Evolutionary conservation across 2,329 filamentous ascomycete genomes (phyloP), one percentile per base, ranked within the genome.

Genomic region (Pseudocercospora fuligena): DNA sequence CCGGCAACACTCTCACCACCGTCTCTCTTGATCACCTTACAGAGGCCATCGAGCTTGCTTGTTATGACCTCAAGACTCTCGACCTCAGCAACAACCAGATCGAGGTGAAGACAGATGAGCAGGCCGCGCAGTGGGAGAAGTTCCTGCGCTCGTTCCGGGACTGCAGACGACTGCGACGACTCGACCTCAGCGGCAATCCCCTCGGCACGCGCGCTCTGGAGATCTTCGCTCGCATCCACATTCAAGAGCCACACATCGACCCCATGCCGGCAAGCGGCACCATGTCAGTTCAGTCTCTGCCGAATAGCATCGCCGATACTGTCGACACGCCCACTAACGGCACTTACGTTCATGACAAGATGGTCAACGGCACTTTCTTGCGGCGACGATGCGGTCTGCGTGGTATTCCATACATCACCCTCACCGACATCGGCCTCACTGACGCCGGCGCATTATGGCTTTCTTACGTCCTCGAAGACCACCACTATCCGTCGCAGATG

Each of bases 31-130:
- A 72, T 8, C 76, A 76, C 51, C 76, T 86, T 3, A 79, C 80
- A 1, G 72, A 75, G 21, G 75, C 84, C 36, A 77, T 86, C 56
- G 69, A 73, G 12, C 72, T 81, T n/a, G 79, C 80, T 7, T 66
- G 72, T n/a, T 76, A 77, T n/a, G 81, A 83, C 46, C 72, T 86
- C 16, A 79, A 79, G 66, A 81, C 82, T 27, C 73, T 86, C 21
- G 81, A 84, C 67, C 71, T 86, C 7, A 81, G 83, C 8, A 69
- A 78, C 23, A 86, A 86, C 70, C 67, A 76, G 0, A 81, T 86
- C 66, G 71, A 68, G 11, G 77, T 85, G 25, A 68, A 65, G 5
- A 78, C 70, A 9, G 70, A 75, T 8, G 72, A 78, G 21, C 75
- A 84, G 43, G 78, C 79, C 36, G 58, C 65, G 4, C 73, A 79